Evolutionary conservation across 345 rosid genomes (phyloP), one percentile per base, ranked within the genome.

Genomic region (Clausena lansium): DNA sequence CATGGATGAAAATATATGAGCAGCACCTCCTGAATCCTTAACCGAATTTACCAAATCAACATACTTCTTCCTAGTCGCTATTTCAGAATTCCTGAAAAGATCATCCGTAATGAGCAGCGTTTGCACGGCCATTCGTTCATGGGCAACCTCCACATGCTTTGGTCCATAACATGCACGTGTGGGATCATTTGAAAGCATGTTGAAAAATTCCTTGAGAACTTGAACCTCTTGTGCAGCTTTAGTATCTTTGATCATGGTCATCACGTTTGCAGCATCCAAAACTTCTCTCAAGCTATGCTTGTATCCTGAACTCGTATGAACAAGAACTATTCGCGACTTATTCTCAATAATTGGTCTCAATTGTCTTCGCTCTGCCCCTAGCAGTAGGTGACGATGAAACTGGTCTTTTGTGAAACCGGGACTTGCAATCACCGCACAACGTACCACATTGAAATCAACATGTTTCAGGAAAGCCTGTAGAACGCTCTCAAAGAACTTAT

Each of bases 381-480:
- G 82, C 76, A 92, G 72, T 78, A 95, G 83, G 82, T 92, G 93
- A 28, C 86, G 89, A 82, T 92, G 97, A 86, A 95, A 95, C 86
- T 93, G 99, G 74, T 95, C 98, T 94, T 93, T 95, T 63, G 99
- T 93, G 83, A 95, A 95, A 81, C 99, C 98, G 19, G 98, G 99
- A 82, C 99, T 93, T 62, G 97, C 99, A 78, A 95, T 89, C 78
- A 95, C 97, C 54, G 94, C 97, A 84, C 99, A 93, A 1, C 91
- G 91, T 81, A 95, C 92, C 30, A 91, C 92, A 83, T 75, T 87
- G 80, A 95, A 95, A 79, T 95, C 97, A 25, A 95, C 82, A 84
- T 95, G 87, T 84, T 90, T 93, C 78, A 93, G 70, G 83, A 95
- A 93, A 76, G 94, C 94, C 96, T 93, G 98, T 77, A 95, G 81